Percentiles rank a stretch among this genome's conserved stretches.
These are phyloP conservation scores for Ceratocystis colombiana DNA, from an alignment of 2,329 filamentous ascomycete species.

Conservation along the genomic window DNA sequence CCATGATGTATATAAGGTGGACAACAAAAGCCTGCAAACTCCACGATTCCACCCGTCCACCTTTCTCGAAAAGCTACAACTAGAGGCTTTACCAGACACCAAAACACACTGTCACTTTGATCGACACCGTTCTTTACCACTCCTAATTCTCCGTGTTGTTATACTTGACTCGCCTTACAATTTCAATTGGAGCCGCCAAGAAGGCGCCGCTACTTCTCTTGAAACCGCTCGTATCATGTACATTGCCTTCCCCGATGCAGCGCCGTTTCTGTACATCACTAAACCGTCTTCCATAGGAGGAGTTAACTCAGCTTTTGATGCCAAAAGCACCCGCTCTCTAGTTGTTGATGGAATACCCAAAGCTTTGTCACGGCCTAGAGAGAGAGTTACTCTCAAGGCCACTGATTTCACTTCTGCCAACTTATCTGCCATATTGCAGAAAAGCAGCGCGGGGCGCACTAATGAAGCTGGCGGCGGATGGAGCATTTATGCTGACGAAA, in stretches of 20 bases:
- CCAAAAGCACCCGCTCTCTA: conserved; percentile 56
- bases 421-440: conserved; percentile 56
- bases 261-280: conserved; percentile 62
- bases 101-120: conserved; percentile 78
- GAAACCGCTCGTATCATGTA: conserved; percentile 59
- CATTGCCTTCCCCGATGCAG: conserved; percentile 70
- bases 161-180: conserved; percentile 68
- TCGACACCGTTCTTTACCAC: conserved; percentile 55
- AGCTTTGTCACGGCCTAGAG: conserved; percentile 63
- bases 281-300: conserved; percentile 40
- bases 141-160: conserved; percentile 68
- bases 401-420: conserved; percentile 63
- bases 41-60: conserved; percentile 72
- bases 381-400: conserved; percentile 58
- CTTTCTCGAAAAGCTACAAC: conserved; percentile 66
- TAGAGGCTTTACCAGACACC: conserved; percentile 63
- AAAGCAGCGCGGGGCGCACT: conserved; percentile 57
- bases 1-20: conserved; percentile 31
- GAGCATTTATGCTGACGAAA: conserved; percentile 63
- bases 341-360: conserved; percentile 73
- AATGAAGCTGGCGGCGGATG: conserved; percentile 69
- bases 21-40: conserved; percentile 41
- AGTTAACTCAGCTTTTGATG: conserved; percentile 39
- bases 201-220: neutral
- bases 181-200: conserved; percentile 25